Percentiles rank a stretch among this genome's conserved stretches.
Evolutionary conservation across 108 stramenopile genomes (phyloP).

Genomic region (Skeletonema tropicum): DNA sequence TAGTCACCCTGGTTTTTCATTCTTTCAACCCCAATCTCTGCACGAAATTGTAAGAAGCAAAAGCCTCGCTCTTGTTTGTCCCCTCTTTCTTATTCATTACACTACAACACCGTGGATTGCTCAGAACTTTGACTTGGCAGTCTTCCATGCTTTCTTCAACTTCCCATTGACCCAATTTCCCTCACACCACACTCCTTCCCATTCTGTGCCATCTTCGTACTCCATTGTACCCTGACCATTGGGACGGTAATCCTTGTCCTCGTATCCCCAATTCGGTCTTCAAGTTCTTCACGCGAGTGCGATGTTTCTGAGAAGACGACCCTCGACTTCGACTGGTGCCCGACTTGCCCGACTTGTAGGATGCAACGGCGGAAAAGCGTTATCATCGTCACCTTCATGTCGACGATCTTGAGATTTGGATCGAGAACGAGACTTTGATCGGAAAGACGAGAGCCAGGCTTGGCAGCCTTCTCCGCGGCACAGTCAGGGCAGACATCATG

Average conservation of each 20-base stretch:
- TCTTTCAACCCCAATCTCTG: too few relatives aligned
- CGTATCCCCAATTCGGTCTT: slow-evolving; percentile 48
- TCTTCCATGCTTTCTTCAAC: slow-evolving; percentile 14
- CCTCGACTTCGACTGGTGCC: background rate
- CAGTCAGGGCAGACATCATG: slow-evolving; percentile 45
- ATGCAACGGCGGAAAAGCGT: slow-evolving; percentile 2
- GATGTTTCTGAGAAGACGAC: slow-evolving; percentile 28
- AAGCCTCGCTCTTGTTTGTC: too few relatives aligned
- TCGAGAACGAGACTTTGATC: slow-evolving; percentile 2
- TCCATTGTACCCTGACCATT: slow-evolving; percentile 40
- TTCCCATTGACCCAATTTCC: slow-evolving; percentile 43
- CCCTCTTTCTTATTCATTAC: too few relatives aligned
- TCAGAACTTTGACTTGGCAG: background rate
- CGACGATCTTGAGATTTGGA: background rate
- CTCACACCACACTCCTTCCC: slow-evolving; percentile 45
- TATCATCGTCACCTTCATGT: background rate
- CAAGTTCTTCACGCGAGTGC: slow-evolving; percentile 38
- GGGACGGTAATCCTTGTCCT: slow-evolving; percentile 32
- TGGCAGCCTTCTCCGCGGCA: slow-evolving; percentile 15
- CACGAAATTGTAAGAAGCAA: too few relatives aligned
- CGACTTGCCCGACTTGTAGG: slow-evolving; percentile 9
- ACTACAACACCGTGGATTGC: too few relatives aligned
- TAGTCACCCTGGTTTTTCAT: too few relatives aligned
- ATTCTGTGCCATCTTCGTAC: slow-evolving; percentile 38
- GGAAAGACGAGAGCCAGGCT: background rate